Evolutionary conservation across 1,139 yeast genomes (phyloP).

Genomic region (Saccharomycopsis hybrid): DNA sequence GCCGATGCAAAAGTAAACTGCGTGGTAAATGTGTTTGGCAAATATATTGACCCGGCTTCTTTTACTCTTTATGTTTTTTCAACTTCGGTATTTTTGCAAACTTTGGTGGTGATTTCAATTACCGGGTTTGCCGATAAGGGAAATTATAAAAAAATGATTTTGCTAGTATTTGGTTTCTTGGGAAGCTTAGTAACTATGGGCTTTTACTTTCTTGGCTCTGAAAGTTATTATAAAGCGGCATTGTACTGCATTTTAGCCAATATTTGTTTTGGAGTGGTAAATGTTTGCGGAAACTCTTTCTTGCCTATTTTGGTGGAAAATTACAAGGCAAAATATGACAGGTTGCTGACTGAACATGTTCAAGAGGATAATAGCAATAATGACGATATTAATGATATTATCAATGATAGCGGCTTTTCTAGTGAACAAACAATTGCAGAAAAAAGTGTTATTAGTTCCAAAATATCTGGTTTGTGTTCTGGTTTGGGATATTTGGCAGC

Average conservation of each 20-base stretch:
- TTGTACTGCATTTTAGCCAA: slow-evolving; percentile 52
- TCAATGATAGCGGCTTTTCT: not conserved
- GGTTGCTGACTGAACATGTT: slow-evolving; percentile 25
- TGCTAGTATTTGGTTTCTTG: slow-evolving; percentile 46
- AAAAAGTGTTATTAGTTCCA: slow-evolving; percentile 35
- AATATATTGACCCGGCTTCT: slow-evolving; percentile 57
- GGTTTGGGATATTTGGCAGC: slow-evolving; percentile 64
- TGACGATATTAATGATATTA: too few species aligned
- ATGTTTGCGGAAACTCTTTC: slow-evolving; percentile 69
- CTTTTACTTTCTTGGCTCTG: slow-evolving; percentile 36
- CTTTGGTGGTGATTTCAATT: slow-evolving; percentile 56
- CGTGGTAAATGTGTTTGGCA: slow-evolving; percentile 42
- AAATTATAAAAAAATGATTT: slow-evolving; percentile 42
- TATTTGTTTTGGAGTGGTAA: slow-evolving; percentile 65
- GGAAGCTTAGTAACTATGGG: slow-evolving; percentile 48
- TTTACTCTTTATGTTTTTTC: slow-evolving; percentile 67
- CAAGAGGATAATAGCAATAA: slow-evolving; percentile 20
- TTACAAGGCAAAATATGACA: slow-evolving; percentile 24
- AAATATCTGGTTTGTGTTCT: slow-evolving; percentile 58
- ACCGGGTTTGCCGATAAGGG: slow-evolving; percentile 64
- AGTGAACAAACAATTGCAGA: slow-evolving; percentile 13
- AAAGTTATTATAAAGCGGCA: slow-evolving; percentile 49
- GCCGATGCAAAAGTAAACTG: slow-evolving; percentile 25
- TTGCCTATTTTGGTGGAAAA: slow-evolving; percentile 49
- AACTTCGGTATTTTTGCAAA: slow-evolving; percentile 54